Conservation (phyloP, 2,329 filamentous ascomycete species). For the Xylaria sp. region DNA sequence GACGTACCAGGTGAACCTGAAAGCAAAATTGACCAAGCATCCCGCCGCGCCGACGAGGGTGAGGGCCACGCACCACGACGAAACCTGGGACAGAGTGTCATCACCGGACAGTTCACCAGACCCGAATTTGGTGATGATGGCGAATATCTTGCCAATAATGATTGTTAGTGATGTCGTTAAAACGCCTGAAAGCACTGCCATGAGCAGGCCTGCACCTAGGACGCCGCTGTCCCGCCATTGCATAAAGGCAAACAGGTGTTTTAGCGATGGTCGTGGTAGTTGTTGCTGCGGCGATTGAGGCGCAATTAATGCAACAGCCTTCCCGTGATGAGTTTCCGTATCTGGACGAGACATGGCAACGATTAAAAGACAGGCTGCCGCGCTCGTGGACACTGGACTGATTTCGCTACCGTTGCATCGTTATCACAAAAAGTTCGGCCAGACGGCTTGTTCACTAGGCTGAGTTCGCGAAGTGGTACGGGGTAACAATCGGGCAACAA, state of each 20-base stretch:
- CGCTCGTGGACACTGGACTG: background rate
- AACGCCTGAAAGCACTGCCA: slow-evolving; percentile 62
- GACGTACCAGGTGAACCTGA: slow-evolving; percentile 71
- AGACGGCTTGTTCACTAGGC: background rate
- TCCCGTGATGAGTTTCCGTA: background rate
- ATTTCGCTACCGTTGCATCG: background rate
- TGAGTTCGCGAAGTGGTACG: background rate
- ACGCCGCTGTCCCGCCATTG: slow-evolving; percentile 59
- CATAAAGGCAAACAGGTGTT: slow-evolving; percentile 72
- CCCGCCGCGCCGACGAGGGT: slow-evolving; percentile 63
- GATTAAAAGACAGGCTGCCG: background rate
- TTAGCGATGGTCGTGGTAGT: slow-evolving; percentile 15
- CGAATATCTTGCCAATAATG: slow-evolving; percentile 75
- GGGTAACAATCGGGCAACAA: background rate
- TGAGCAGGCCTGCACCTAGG: slow-evolving; percentile 56
- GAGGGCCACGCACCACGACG: slow-evolving; percentile 64
- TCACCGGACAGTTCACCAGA: slow-evolving; percentile 51
- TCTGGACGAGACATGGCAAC: slow-evolving; percentile 1
- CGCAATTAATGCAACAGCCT: background rate
- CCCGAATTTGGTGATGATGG: slow-evolving; percentile 69
- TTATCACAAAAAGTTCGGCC: background rate
- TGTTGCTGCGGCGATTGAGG: slow-evolving; percentile 4
- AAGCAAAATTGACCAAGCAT: slow-evolving; percentile 68
- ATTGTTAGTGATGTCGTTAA: slow-evolving; percentile 68
- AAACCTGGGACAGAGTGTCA: slow-evolving; percentile 58